A percentile compares a stretch with the other conserved stretches of the same genome.
Conservation (phyloP, 2,329 filamentous ascomycete species). For the Colletotrichum cuscutae region DNA sequence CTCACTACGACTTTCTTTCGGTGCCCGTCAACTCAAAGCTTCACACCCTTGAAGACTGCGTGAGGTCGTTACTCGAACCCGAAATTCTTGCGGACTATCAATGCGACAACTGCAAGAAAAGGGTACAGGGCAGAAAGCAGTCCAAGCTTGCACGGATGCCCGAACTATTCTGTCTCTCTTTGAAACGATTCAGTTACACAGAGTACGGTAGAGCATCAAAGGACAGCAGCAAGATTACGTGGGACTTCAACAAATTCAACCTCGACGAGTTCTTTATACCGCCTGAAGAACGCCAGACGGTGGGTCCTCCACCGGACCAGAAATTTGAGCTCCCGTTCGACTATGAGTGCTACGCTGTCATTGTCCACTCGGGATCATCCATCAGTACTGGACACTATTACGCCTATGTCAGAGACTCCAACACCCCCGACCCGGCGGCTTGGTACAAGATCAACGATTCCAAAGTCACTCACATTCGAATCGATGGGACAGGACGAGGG, state of each 20-base stretch:
- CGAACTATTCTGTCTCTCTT: constrained; percentile 79
- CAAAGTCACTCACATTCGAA: constrained; percentile 51
- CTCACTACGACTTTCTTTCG: constrained; percentile 64
- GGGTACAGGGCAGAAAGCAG: constrained; percentile 74
- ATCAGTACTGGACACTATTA: constrained; percentile 84
- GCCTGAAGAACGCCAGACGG: constrained; percentile 47
- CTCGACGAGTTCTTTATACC: constrained; percentile 56
- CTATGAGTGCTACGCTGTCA: constrained; percentile 89
- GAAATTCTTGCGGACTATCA: constrained; percentile 76
- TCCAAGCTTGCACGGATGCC: constrained; percentile 83
- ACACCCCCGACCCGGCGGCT: constrained; percentile 51
- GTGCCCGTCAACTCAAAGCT: constrained; percentile 49
- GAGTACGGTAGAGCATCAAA: constrained; percentile 54
- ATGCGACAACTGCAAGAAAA: constrained; percentile 79
- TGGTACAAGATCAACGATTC: constrained; percentile 64
- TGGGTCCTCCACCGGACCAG: constrained; percentile 40
- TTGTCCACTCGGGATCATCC: constrained; percentile 77
- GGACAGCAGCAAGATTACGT: constrained; percentile 78
- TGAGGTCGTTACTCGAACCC: constrained; percentile 75
- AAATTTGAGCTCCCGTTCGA: constrained; percentile 67
- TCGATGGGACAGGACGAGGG: constrained; percentile 47
- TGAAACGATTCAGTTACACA: constrained; percentile 65
- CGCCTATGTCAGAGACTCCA: constrained; percentile 71
- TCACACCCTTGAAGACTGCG: constrained; percentile 67
- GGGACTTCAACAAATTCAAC: constrained; percentile 78